Base-by-base conservation (phyloP, 768 basidiomycete species). In the Leucocoprinus leucothites region DNA sequence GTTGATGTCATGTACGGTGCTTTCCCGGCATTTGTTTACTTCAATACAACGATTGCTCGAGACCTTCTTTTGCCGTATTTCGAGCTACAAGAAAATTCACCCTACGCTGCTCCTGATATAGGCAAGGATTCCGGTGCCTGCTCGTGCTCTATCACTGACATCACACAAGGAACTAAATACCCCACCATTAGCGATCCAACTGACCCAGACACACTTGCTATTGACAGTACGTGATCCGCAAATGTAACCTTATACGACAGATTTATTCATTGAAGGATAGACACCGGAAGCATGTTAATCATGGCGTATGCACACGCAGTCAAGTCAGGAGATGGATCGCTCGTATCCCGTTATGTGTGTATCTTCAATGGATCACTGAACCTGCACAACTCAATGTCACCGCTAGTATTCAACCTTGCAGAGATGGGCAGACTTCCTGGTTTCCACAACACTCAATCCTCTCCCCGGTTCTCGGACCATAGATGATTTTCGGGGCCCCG, bases 221-320 rank as follows among this genome's bases (percentile, higher is more conserved):
- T 68, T 1, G 67, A 71, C 22, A 59, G 67, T 70, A 19, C 13
- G 62, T 57, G 42, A 19, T 3, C 34, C n/a, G 11, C 13, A 14
- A n/a, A 8, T 6, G n/a, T 41, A 9, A 31, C 34, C 9, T n/a
- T 6, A 24, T 22, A 22, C 9, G 35, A n/a, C n/a, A n/a, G n/a
- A n/a, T n/a, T 9, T 36, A 35, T 14, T 54, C 34, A n/a, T 3
- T 21, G 5, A 2, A 16, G 24, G 13, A 1, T 44, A 82, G 82
- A 82, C 64, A 77, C 77, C 41, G 81, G 79, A 22, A 82, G 79
- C 61, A 82, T 83, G 80, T 67, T 85, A 6, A 81, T 83, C 60
- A 79, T 83, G 77, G 70, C 75, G 8, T 66, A 80, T 47, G 78
- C 77, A 34, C 65, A 71, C 50, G 67, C 67, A 1, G 60, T 57